Evolutionary conservation across 1,284 basidiomycete genomes (phyloP).

Genomic region (Austropuccinia psidii): DNA sequence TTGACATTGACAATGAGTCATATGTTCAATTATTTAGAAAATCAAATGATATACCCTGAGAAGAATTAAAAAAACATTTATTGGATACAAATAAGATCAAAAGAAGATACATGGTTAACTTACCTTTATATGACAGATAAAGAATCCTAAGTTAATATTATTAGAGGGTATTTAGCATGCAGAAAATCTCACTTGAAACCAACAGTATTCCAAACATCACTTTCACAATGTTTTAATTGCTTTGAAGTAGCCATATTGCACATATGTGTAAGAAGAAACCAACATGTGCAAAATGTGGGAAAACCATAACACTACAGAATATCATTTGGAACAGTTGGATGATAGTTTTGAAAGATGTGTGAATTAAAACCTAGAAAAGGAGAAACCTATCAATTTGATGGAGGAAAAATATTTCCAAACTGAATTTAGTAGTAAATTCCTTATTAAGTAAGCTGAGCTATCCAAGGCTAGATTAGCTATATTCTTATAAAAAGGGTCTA

Average conservation of each 20-base stretch:
- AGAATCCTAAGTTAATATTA: background rate
- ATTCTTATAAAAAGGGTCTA: no score
- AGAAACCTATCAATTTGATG: no score
- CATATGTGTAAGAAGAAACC: background rate
- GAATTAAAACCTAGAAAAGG: no score
- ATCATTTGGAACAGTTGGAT: no score
- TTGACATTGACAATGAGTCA: background rate
- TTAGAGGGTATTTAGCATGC: background rate
- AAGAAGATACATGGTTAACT: background rate
- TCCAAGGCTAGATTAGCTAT: no score
- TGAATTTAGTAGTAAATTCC: no score
- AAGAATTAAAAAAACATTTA: background rate
- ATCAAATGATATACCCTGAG: background rate
- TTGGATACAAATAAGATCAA: background rate
- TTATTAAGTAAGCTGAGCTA: no score
- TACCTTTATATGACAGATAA: background rate
- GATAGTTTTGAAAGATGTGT: no score
- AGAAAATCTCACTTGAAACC: background rate
- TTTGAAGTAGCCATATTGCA: background rate
- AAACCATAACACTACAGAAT: conserved; percentile 2
- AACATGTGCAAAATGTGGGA: background rate
- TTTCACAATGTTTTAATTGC: background rate
- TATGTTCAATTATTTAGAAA: background rate
- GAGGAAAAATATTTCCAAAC: no score
- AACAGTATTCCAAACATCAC: background rate